Base-by-base conservation (phyloP, 2,329 filamentous ascomycete species). In the Aspergillus alliaceus region DNA sequence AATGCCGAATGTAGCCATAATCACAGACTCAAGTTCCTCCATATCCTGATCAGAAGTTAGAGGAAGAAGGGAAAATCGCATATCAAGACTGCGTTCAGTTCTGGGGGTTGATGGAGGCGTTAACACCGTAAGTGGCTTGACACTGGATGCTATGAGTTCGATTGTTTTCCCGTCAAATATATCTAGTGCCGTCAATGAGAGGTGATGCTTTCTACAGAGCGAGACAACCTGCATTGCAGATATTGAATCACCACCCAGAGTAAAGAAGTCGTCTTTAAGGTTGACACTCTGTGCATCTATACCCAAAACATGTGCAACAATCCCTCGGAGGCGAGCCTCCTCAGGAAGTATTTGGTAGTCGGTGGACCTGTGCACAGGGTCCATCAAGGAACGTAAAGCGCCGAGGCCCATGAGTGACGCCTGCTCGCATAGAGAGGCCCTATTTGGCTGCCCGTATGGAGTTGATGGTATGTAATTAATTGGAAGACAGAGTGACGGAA, bases 231-330 rank as follows among this genome's bases (percentile, higher is more conserved):
- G 55, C 55, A 57, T 57, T 4, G 50, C 51, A 6, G 32, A 20
- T 12, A 49, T 31, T 1, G 55, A 57, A 24, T 57, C 55, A 3
- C 55, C 55, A 25, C 55, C 55, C 2, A 57, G 44, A 11, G 31
- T 24, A 31, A 57, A 53, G 34, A 57, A 57, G 34, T 57, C 44
- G 47, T 57, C 50, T 12, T 42, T n/a, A 6, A 6, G 22, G 3
- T 31, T 20, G 6, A 53, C n/a, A n/a, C 31, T 20, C 6, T 48
- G n/a, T 7, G n/a, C 15, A 14, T 47, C n/a, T 3, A 47, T 27
- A 6, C 44, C 18, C 15, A 47, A 25, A 6, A 22, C 44, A 20
- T 32, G 44, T 2, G 44, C 44, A 31, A 47, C 27, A 14, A 31
- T 31, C 3, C 25, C 8, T 20, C 44, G 44, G 14, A 47, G 9